Evolutionary conservation across 176 grass and related monocot species (phyloP).

Genomic region (Triticum urartu): DNA sequence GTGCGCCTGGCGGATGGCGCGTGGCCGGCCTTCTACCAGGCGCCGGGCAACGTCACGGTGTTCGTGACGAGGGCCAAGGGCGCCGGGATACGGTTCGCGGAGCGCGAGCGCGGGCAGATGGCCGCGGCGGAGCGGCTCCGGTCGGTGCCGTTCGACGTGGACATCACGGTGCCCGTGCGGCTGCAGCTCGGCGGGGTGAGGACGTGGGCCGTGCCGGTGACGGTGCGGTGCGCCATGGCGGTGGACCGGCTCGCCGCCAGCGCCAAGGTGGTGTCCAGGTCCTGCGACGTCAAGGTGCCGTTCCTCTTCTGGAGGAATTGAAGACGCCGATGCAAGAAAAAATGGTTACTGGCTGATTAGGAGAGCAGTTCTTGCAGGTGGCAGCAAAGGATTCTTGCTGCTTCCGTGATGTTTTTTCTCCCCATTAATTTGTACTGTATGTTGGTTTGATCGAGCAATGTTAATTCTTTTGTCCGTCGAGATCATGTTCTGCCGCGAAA

Average conservation of each 20-base stretch:
- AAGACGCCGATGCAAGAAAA: background rate
- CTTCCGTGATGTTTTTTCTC: background rate
- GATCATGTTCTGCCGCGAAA: background rate
- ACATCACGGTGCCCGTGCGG: constrained; percentile 54
- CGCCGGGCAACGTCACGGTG: constrained; percentile 50
- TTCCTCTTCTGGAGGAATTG: constrained; percentile 27
- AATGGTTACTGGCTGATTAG: background rate
- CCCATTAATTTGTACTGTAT: background rate
- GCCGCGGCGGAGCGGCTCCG: constrained; percentile 42
- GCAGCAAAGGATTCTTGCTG: background rate
- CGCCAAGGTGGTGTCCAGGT: constrained; percentile 46
- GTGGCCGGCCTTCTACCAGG: constrained; percentile 68
- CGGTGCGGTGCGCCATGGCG: constrained; percentile 45
- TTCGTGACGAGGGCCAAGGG: constrained; percentile 45
- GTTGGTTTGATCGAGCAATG: constrained; percentile 21
- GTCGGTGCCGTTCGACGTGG: constrained; percentile 55
- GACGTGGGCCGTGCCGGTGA: constrained; percentile 54
- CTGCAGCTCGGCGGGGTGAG: constrained; percentile 47
- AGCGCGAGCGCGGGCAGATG: constrained; percentile 34
- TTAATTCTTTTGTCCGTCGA: background rate
- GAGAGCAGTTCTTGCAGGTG: background rate
- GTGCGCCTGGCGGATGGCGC: constrained; percentile 38
- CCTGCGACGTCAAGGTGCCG: constrained; percentile 46
- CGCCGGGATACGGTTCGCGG: constrained; percentile 44
- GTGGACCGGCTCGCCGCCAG: constrained; percentile 49